Percentiles rank a stretch among this genome's conserved stretches.
These are phyloP conservation scores for Blastobotrys illinoisensis DNA, from an alignment of 1,139 yeast genomes.

Conservation along the genomic window DNA sequence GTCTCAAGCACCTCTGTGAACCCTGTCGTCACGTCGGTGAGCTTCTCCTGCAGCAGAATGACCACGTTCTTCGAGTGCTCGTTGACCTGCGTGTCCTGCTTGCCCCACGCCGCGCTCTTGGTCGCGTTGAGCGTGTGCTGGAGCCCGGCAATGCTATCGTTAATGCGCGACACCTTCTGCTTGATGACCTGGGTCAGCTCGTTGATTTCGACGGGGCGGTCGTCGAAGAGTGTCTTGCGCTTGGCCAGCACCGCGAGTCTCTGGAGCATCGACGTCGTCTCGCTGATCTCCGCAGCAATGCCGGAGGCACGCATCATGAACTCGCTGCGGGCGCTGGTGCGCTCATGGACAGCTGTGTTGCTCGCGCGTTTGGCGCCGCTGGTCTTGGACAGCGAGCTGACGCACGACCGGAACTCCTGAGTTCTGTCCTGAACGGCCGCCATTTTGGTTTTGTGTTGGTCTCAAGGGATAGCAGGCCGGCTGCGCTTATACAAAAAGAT, in stretches of 20 bases:
- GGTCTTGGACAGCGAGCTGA: slow-evolving; percentile 58
- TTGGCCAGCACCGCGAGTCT: slow-evolving; percentile 80
- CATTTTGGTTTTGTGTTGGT: not conserved
- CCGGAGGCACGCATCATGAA: slow-evolving; percentile 76
- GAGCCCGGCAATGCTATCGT: slow-evolving; percentile 64
- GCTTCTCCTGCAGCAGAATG: slow-evolving; percentile 76
- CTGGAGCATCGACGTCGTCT: slow-evolving; percentile 77
- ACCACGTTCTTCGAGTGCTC: slow-evolving; percentile 84
- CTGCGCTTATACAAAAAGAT: not conserved
- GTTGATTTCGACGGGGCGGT: slow-evolving; percentile 87
- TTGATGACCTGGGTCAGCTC: slow-evolving; percentile 90
- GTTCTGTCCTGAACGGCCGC: slow-evolving; percentile 63
- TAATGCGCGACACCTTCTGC: slow-evolving; percentile 85
- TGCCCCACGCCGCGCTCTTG: slow-evolving; percentile 29
- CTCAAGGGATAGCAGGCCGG: not conserved
- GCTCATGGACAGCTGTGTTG: slow-evolving; percentile 24
- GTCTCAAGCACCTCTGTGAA: slow-evolving; percentile 83
- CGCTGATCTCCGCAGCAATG: slow-evolving; percentile 84
- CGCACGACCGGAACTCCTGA: slow-evolving; percentile 81
- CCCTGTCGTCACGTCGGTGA: slow-evolving; percentile 88
- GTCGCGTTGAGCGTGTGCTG: slow-evolving; percentile 20
- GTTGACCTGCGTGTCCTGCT: slow-evolving; percentile 52
- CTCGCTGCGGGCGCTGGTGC: slow-evolving; percentile 40
- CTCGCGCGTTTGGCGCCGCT: slow-evolving; percentile 35
- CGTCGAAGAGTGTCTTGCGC: slow-evolving; percentile 89